These are phyloP conservation scores for Acmispon strigosus DNA, from an alignment of 306 rosid genomes.

Conservation along the genomic window DNA sequence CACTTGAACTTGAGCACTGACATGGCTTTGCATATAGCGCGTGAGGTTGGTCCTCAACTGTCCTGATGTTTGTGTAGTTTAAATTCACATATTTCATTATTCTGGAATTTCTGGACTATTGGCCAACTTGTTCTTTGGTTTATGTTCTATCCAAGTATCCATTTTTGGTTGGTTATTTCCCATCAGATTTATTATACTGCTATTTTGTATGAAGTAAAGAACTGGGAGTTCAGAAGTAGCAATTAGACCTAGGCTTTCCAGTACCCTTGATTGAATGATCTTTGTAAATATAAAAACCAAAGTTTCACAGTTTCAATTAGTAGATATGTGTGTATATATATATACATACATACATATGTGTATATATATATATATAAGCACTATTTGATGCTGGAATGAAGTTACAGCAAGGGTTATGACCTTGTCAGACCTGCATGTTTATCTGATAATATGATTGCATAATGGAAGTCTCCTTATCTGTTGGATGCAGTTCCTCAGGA, in stretches of 20 bases:
- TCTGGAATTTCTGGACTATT: neutral
- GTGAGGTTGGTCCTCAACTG: conserved; percentile 50
- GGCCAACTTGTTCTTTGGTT: neutral
- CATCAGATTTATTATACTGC: neutral
- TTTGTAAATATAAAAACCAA: neutral
- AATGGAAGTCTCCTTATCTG: neutral
- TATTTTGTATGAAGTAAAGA: neutral
- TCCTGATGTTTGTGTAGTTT: neutral
- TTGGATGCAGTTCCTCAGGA: conserved; percentile 74
- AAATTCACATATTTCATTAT: neutral
- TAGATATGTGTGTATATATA: no score
- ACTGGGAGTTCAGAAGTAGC: neutral
- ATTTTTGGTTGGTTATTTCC: neutral
- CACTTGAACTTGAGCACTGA: conserved; percentile 94
- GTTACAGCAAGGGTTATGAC: neutral
- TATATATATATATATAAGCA: neutral
- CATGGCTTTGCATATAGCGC: conserved; percentile 95
- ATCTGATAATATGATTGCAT: conserved; percentile 2
- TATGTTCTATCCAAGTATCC: neutral
- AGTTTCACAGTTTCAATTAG: neutral
- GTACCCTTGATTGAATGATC: neutral
- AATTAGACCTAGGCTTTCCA: neutral
- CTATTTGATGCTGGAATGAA: conserved; percentile 1
- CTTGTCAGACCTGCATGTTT: neutral
- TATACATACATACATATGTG: neutral